Evolutionary conservation across 148 eudicot genomes (phyloP), one percentile per base, ranked within the genome.

Genomic region (Salicornia ramosissima): DNA sequence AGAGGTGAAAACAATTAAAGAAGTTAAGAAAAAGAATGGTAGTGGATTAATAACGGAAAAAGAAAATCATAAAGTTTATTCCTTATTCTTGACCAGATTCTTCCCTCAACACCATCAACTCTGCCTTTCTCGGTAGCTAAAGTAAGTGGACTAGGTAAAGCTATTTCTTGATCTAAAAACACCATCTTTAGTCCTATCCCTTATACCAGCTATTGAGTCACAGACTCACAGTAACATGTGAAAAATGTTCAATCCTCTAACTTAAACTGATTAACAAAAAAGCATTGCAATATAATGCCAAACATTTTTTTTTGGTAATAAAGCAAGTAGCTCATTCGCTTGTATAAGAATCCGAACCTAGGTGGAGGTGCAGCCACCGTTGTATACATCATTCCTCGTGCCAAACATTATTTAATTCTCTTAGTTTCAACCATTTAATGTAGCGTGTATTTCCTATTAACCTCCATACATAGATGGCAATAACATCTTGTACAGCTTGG

Each of bases 161-260:
- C 3, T 29, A 29, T 58, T 29, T 29, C 1, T 61, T 18, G 3
- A 61, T 34, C 26, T 7, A 8, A 4, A 21, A 1, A 14, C 10
- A 21, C 67, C 30, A 62, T 72, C 63, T 21, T 42, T 55, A 40
- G 18, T 71, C 25, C 45, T 4, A 64, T 65, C 50, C 25, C 64
- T 55, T 29, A 2, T 33, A 31, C 26, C 18, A 42, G 22, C 53
- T 49, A 49, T 18, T 4, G 22, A 19, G 8, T 72, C 30, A 43
- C 13, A 19, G 22, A 19, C 4, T 72, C 30, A 43, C 13, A 19
- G 15, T 16, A 72, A 42, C 29, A 54, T 14, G 40, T 72, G 68
- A 58, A 40, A 22, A 40, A 61, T 22, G 47, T 50, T 71, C 12
- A 16, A 53, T 18, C 60, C 52, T 63, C 9, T 49, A 28, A 39